Conservation (phyloP, 768 basidiomycete species). For the Russula emetica region DNA sequence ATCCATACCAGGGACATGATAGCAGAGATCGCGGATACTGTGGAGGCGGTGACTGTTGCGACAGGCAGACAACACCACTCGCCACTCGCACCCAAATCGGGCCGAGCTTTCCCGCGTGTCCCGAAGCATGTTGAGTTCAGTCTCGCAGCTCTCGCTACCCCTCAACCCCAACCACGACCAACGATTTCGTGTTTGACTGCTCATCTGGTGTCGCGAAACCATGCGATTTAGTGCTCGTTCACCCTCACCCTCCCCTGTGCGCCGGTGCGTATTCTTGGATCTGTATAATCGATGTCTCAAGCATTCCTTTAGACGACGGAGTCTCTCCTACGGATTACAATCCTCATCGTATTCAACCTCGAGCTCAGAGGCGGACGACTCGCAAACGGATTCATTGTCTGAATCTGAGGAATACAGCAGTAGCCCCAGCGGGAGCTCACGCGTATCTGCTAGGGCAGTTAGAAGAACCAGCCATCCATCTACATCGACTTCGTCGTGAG, state of each 20-base stretch:
- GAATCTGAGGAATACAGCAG: slow-evolving; percentile 19
- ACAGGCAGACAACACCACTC: not conserved
- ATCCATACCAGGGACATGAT: slow-evolving; percentile 22
- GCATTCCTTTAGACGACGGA: slow-evolving; percentile 13
- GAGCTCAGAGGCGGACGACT: slow-evolving; percentile 9
- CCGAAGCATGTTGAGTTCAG: not conserved
- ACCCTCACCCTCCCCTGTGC: slow-evolving; percentile 16
- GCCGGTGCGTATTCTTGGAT: slow-evolving; percentile 8
- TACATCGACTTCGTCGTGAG: slow-evolving; percentile 18
- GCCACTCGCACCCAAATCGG: not conserved
- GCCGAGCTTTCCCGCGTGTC: not conserved
- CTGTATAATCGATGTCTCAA: not conserved
- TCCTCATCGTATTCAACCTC: slow-evolving; percentile 15
- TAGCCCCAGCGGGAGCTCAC: slow-evolving; percentile 3
- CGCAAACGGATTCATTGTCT: slow-evolving; percentile 10
- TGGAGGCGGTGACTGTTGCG: not conserved
- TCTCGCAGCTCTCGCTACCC: not conserved
- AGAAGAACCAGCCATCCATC: not conserved
- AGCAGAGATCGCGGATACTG: not conserved
- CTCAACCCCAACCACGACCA: not conserved
- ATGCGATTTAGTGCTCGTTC: slow-evolving; percentile 27
- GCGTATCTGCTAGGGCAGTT: not conserved
- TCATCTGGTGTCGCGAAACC: not conserved
- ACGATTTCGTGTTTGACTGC: not conserved
- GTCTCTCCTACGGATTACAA: slow-evolving; percentile 23